Evolutionary conservation across 805 yeast species (phyloP), one percentile per base, ranked within the genome.

Genomic region (Jamesozyma jinghongensis): DNA sequence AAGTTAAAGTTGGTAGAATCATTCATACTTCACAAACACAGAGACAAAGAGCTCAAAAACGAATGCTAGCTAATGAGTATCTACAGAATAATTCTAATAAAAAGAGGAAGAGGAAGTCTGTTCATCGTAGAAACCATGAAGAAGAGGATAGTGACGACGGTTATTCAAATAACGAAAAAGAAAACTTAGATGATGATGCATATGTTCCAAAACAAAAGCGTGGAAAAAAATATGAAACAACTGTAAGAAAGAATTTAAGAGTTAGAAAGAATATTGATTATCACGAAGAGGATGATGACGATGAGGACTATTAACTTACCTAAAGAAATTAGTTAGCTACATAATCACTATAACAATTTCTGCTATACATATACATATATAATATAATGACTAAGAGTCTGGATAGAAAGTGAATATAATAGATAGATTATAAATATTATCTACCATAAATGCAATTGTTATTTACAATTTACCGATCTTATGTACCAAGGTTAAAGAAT

Each of bases 401-500:
- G 36, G 16, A 25, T 20, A 8, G 18, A 19, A 36, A 26, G 19
- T 36, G n/a, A n/a, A 28, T 29, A 29, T 20, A 36, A 22, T 22
- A 22, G 26, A 22, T 22, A 22, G 10, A 7, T 22, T 29, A 36
- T 35, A 27, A 36, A 26, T 27, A 12, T 27, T 37, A 33, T 36
- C 14, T 28, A 14, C 13, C 12, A 11, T 19, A 17, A 19, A 32
- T 25, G 25, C 17, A 13, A 17, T 7, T 14, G 12, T 16, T 19
- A 16, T 25, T 19, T 19, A 36, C 36, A 29, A 13, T n/a, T 16
- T 14, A 16, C 6, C 8, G n/a, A 31, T 31, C 8, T 25, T 41
- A 40, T 29, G 45, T 29, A 19, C 43, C 40, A n/a, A 55, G 47
- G 42, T 64, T 64, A 42, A 86, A 67, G 56, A 85, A 81, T 34